These are phyloP conservation scores for Phlebiopsis gigantea DNA, from an alignment of 768 basidiomycete genomes.

Conservation along the genomic window DNA sequence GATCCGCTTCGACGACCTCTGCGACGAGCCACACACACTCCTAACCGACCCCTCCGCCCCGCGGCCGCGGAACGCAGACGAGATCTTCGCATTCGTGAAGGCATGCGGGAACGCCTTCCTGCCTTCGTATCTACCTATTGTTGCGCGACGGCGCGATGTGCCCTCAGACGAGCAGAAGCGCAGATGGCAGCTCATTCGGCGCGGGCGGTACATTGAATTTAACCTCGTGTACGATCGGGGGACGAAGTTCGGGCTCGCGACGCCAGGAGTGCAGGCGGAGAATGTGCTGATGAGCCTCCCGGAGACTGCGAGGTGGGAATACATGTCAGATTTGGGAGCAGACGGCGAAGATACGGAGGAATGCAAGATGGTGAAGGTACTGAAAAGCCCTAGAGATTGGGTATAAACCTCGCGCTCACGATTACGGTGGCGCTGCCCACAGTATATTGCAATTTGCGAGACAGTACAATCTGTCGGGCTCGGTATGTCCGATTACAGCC, in stretches of 20 bases:
- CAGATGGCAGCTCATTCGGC: slow-evolving; percentile 84
- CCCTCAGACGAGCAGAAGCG: slow-evolving; percentile 58
- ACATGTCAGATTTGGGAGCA: slow-evolving; percentile 44
- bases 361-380: slow-evolving; percentile 39
- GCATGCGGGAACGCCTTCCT: slow-evolving; percentile 71
- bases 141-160: slow-evolving; percentile 46
- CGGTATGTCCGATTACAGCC: too few species aligned
- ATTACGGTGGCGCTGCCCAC: too few species aligned
- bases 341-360: slow-evolving; percentile 38
- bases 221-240: slow-evolving; percentile 57
- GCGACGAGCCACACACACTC: slow-evolving; percentile 53
- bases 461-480: too few species aligned
- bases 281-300: slow-evolving; percentile 57
- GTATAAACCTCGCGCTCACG: slow-evolving; percentile 11
- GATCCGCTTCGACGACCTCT: slow-evolving; percentile 94
- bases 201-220: slow-evolving; percentile 90
- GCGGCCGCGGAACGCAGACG: slow-evolving; percentile 53
- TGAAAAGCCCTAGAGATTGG: slow-evolving; percentile 42
- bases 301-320: slow-evolving; percentile 58
- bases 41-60: slow-evolving; percentile 31
- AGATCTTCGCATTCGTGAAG: slow-evolving; percentile 73
- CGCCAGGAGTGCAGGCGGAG: slow-evolving; percentile 50
- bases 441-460: too few species aligned
- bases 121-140: slow-evolving; percentile 83
- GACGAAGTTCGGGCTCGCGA: slow-evolving; percentile 53